phyloP scores from a whole-genome alignment of 768 basidiomycete genomes.

The Leucosporidium creatinivorum region DNA sequence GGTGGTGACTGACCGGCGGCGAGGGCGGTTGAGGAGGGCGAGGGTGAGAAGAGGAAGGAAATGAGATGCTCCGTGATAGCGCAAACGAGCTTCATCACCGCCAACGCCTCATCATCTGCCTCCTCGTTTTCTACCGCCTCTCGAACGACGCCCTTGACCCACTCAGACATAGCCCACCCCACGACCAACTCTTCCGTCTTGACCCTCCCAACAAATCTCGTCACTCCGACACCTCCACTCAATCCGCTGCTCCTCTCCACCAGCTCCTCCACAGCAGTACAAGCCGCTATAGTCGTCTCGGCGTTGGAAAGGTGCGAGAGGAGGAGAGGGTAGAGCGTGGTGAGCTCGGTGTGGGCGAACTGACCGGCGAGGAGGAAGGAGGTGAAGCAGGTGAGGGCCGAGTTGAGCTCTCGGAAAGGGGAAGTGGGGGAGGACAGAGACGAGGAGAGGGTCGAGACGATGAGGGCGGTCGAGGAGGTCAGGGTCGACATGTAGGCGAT shows the following conservation, averaged over 20 bases:
- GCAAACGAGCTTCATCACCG: constrained; percentile 32
- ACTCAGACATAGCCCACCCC: constrained; percentile 7
- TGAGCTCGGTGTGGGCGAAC: constrained; percentile 26
- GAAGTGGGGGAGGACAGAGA: constrained; percentile 17
- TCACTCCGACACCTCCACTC: constrained; percentile 5
- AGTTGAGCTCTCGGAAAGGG: constrained; percentile 12
- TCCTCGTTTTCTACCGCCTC: constrained; percentile 9
- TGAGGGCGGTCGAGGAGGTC: constrained; percentile 25
- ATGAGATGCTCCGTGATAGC: constrained; percentile 32
- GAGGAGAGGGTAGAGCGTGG: constrained; percentile 33
- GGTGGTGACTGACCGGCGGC: neutral
- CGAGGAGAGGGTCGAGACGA: constrained; percentile 29
- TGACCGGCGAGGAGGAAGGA: constrained; percentile 30
- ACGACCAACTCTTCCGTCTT: constrained; percentile 12
- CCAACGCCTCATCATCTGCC: constrained; percentile 23
- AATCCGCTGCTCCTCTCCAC: constrained; percentile 28
- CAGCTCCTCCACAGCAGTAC: constrained; percentile 33
- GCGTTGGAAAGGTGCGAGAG: constrained; percentile 27
- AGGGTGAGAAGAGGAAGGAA: constrained; percentile 21
- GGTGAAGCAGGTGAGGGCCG: constrained; percentile 31
- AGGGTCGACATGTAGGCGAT: constrained; percentile 31
- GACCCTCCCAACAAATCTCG: constrained; percentile 16
- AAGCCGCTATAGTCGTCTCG: constrained; percentile 14
- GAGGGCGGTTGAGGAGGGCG: neutral
- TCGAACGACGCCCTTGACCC: neutral